phyloP scores from a whole-genome alignment of 139 green algal species.

The Tetradesmus obliquus region DNA sequence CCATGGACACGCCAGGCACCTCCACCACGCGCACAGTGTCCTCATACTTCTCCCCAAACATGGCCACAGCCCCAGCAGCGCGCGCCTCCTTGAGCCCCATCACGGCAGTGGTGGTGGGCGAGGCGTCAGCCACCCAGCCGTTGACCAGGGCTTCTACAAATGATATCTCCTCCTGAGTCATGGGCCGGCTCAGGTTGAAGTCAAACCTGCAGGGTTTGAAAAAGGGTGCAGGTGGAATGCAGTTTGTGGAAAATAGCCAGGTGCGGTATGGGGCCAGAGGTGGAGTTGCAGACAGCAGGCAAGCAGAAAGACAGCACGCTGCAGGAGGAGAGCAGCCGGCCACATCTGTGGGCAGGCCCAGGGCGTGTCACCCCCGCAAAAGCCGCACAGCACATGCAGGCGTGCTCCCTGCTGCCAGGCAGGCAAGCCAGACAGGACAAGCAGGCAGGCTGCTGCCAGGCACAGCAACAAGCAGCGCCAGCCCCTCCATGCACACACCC shows the following conservation, averaged over 20 bases:
- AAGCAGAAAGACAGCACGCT: too few species aligned
- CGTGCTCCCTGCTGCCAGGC: neutral
- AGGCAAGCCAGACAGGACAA: too few species aligned
- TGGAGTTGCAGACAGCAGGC: neutral
- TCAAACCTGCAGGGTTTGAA: constrained; percentile 63
- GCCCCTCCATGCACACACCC: too few species aligned
- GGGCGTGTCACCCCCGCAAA: neutral
- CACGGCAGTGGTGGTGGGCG: constrained; percentile 50
- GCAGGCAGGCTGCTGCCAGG: too few species aligned
- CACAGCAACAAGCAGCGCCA: too few species aligned
- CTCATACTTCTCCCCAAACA: constrained; percentile 98
- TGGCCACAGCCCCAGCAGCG: constrained; percentile 86
- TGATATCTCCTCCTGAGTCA: constrained; percentile 70
- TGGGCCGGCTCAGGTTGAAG: constrained; percentile 77
- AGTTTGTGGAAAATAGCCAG: neutral
- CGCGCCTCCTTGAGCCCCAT: constrained; percentile 89
- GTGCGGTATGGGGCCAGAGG: neutral
- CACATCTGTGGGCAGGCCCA: too few species aligned
- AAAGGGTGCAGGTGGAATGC: too few species aligned
- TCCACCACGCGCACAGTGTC: constrained; percentile 90
- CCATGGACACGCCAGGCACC: constrained; percentile 87
- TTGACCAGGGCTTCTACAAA: constrained; percentile 88
- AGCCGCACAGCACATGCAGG: neutral
- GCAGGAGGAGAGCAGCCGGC: too few species aligned
- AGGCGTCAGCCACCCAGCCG: constrained; percentile 73